These are phyloP conservation scores for Xylaria arbuscula DNA, from an alignment of 2,329 filamentous ascomycete species.

Conservation along the genomic window DNA sequence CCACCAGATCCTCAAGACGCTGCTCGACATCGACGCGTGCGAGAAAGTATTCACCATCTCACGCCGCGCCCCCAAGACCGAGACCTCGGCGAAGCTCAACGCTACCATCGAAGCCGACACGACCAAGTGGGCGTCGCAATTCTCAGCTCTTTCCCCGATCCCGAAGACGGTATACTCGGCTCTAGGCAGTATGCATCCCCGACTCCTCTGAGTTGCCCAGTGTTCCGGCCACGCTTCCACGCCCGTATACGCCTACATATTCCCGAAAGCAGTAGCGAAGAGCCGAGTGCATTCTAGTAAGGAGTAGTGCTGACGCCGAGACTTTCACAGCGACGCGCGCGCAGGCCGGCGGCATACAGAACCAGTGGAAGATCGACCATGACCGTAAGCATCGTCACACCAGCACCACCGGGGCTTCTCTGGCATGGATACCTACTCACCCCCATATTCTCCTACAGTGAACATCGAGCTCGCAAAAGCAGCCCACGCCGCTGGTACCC, in stretches of 20 bases:
- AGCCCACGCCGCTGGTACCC: conserved; percentile 76
- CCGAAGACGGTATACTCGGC: conserved; percentile 78
- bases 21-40: conserved; percentile 66
- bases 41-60: conserved; percentile 71
- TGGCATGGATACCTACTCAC: background rate
- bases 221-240: background rate
- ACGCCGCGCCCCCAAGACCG: conserved; percentile 69
- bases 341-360: conserved; percentile 77
- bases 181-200: conserved; percentile 66
- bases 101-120: conserved; percentile 76
- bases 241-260: background rate
- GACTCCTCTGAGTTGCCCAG: background rate
- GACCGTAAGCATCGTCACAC: conserved; percentile 59
- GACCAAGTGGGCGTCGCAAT: conserved; percentile 72
- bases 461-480: conserved; percentile 82
- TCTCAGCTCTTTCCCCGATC: conserved; percentile 65
- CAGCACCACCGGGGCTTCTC: background rate
- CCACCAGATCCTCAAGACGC: conserved; percentile 75
- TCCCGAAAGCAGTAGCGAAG: background rate
- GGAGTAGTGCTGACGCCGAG: background rate
- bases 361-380: conserved; percentile 89
- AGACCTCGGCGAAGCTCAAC: conserved; percentile 67
- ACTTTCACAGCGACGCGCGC: conserved; percentile 69
- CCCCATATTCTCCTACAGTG: conserved; percentile 52
- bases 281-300: background rate